phyloP scores from a whole-genome alignment of 2,329 filamentous ascomycete genomes.

The Neonectria hederae region DNA sequence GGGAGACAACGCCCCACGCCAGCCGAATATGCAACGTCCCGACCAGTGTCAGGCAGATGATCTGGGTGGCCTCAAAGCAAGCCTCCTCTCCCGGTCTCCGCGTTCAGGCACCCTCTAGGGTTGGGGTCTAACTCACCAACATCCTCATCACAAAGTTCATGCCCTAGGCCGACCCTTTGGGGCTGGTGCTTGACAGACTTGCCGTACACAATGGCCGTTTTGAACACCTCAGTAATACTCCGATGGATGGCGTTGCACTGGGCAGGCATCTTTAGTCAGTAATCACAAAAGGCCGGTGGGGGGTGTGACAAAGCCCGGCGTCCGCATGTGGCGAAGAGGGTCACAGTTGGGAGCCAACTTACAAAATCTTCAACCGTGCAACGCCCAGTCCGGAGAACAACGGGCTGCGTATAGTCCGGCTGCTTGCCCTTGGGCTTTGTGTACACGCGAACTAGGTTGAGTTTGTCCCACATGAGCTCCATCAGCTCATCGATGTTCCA shows the following conservation, averaged over 20 bases:
- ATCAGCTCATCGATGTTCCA: slow-evolving; percentile 98
- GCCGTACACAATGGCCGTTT: slow-evolving; percentile 93
- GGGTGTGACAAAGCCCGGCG: slow-evolving; percentile 19
- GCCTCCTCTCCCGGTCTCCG: slow-evolving; percentile 20
- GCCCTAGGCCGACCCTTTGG: slow-evolving; percentile 88
- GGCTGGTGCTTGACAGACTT: slow-evolving; percentile 99
- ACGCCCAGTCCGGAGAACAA: slow-evolving; percentile 83
- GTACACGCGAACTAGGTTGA: slow-evolving; percentile 91
- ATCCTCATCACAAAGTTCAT: slow-evolving; percentile 96
- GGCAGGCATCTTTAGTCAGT: slow-evolving; percentile 50
- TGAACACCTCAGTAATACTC: slow-evolving; percentile 95
- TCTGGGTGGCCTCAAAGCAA: slow-evolving; percentile 29
- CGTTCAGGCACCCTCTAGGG: slow-evolving; percentile 23
- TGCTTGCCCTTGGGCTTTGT: slow-evolving; percentile 97
- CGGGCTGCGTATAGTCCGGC: slow-evolving; percentile 91
- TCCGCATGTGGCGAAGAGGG: slow-evolving; percentile 14
- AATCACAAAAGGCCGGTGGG: slow-evolving; percentile 27
- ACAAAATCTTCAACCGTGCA: slow-evolving; percentile 98
- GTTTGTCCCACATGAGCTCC: slow-evolving; percentile 98
- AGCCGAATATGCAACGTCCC: slow-evolving; percentile 35
- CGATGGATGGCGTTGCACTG: slow-evolving; percentile 98
- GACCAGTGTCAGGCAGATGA: slow-evolving; percentile 32
- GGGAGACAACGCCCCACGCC: slow-evolving; percentile 25
- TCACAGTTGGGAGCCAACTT: slow-evolving; percentile 54
- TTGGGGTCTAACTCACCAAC: slow-evolving; percentile 73